Evolutionary conservation across 805 yeast genomes (phyloP).

Genomic region (Cyberlindnera xishuangbannaensis): DNA sequence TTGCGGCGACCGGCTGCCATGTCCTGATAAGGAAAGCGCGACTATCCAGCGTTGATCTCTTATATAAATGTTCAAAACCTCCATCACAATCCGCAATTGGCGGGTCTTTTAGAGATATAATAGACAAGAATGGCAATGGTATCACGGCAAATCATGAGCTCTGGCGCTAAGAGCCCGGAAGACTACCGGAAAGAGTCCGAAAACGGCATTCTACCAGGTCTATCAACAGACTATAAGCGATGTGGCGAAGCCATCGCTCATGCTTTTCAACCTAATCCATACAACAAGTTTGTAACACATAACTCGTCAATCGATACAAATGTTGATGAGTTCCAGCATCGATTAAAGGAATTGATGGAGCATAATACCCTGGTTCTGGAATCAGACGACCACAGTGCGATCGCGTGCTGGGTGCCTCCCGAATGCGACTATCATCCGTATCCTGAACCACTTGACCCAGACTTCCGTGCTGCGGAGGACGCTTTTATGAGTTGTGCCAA

Average conservation of each 20-base stretch:
- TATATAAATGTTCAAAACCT: no score
- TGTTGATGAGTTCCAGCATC: slow-evolving; percentile 10
- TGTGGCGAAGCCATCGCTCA: slow-evolving; percentile 16
- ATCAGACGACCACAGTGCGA: slow-evolving; percentile 11
- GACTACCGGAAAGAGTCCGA: no score
- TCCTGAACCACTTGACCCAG: slow-evolving; percentile 6
- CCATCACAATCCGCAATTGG: no score
- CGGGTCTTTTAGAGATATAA: no score
- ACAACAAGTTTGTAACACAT: slow-evolving; percentile 15
- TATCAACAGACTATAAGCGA: slow-evolving; percentile 11
- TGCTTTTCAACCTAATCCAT: slow-evolving; percentile 18
- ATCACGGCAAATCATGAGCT: no score
- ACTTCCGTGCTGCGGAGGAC: slow-evolving; percentile 5
- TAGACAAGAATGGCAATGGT: no score
- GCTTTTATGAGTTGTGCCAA: slow-evolving; percentile 7
- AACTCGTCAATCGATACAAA: slow-evolving; percentile 12
- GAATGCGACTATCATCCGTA: slow-evolving; percentile 12
- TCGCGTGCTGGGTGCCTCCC: slow-evolving; percentile 23
- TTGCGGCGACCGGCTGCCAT: no score
- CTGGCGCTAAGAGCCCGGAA: no score
- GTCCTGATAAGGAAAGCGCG: no score
- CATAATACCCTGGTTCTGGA: slow-evolving; percentile 12
- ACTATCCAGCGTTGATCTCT: no score
- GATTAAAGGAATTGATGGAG: slow-evolving; percentile 13
- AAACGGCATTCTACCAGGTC: no score